Percentiles rank a stretch among this genome's conserved stretches.
Evolutionary conservation across 495 filamentous ascomycete genomes (phyloP).

Genomic region (Aspergillus hancockii): DNA sequence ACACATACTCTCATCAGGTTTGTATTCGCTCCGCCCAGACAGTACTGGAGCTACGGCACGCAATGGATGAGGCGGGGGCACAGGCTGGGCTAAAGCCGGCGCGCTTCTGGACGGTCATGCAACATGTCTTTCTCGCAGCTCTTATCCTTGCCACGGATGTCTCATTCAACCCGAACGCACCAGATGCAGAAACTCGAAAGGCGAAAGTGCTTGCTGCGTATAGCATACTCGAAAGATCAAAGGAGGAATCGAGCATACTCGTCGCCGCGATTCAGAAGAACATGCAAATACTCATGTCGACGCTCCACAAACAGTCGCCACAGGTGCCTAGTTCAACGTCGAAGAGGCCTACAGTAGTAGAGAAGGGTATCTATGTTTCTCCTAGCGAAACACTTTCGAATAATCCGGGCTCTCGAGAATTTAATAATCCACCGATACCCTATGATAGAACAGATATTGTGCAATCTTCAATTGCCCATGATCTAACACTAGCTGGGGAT

Average conservation of each 20-base stretch:
- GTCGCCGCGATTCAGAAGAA: constrained; percentile 28
- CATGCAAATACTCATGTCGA: constrained; percentile 29
- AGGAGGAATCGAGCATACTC: constrained; percentile 24
- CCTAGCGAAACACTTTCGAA: background rate
- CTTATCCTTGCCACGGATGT: constrained; percentile 32
- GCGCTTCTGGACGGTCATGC: constrained; percentile 27
- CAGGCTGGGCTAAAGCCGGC: constrained; percentile 17
- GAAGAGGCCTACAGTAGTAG: background rate
- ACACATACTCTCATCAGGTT: constrained; percentile 28
- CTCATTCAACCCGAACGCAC: constrained; percentile 27
- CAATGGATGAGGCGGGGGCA: constrained; percentile 26
- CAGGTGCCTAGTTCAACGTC: background rate
- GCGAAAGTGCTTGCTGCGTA: constrained; percentile 27
- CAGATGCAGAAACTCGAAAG: constrained; percentile 24
- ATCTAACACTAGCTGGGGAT: background rate
- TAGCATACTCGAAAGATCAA: constrained; percentile 25
- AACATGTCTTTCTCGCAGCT: constrained; percentile 33
- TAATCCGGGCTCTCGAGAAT: background rate
- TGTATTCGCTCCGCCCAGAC: constrained; percentile 31
- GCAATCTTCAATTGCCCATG: background rate
- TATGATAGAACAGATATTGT: background rate
- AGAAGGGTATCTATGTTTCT: background rate
- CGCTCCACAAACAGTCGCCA: constrained; percentile 14
- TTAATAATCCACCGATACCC: background rate
- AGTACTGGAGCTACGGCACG: constrained; percentile 27